Percentiles rank a stretch among this genome's conserved stretches.
Evolutionary conservation across 306 rosid species (phyloP).

Genomic region (Mucuna pruriens): DNA sequence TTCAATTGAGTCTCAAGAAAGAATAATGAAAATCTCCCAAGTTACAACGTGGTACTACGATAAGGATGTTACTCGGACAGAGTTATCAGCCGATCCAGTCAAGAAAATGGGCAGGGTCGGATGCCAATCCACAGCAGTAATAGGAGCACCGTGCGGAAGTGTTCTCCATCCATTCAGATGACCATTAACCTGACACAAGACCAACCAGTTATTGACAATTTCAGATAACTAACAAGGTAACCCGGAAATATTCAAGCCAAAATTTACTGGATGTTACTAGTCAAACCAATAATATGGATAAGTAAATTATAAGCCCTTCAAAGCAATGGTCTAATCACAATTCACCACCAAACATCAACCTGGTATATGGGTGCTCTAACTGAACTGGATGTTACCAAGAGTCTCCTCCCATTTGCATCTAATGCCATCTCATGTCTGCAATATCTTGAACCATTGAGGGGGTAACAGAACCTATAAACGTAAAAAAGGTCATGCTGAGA

Average conservation of each 20-base stretch:
- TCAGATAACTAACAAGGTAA: constrained; percentile 22
- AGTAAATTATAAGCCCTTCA: constrained; percentile 11
- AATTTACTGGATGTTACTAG: background rate
- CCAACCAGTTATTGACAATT: background rate
- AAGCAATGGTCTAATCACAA: constrained; percentile 10
- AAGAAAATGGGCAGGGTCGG: constrained; percentile 85
- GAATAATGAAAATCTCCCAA: constrained; percentile 14
- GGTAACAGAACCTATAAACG: constrained; percentile 66
- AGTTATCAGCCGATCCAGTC: constrained; percentile 96
- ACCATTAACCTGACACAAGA: constrained; percentile 68
- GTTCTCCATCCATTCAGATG: constrained; percentile 72
- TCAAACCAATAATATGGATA: background rate
- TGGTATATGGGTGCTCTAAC: constrained; percentile 91
- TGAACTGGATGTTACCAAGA: constrained; percentile 77
- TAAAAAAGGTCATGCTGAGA: constrained; percentile 2
- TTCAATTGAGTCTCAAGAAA: constrained; percentile 4
- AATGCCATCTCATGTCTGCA: constrained; percentile 93
- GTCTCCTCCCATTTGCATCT: constrained; percentile 85
- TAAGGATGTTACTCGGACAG: constrained; percentile 81
- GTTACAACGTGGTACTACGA: constrained; percentile 37
- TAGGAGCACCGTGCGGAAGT: constrained; percentile 77
- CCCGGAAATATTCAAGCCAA: background rate
- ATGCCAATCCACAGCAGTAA: constrained; percentile 98
- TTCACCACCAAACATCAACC: constrained; percentile 53
- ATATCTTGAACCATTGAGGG: constrained; percentile 57